phyloP scores from a whole-genome alignment of 495 filamentous ascomycete species.

The Aspergillus sclerotioniger region DNA sequence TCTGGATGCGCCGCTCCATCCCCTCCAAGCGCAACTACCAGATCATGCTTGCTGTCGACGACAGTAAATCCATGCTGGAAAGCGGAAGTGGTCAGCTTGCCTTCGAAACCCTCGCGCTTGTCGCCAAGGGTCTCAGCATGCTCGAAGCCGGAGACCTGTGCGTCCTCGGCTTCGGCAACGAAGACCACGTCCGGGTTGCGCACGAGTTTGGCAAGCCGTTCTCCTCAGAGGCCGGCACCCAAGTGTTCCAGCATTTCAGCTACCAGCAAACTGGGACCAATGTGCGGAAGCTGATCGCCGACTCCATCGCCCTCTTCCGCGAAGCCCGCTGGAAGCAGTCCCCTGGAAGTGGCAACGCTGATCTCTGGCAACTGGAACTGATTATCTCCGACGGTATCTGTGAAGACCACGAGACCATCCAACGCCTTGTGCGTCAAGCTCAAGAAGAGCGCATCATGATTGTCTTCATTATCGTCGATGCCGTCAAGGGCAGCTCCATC shows the following conservation, averaged over 20 bases:
- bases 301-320: constrained; percentile 77
- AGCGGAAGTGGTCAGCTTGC: constrained; percentile 68
- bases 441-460: constrained; percentile 96
- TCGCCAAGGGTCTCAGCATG: constrained; percentile 79
- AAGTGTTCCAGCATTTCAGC: constrained; percentile 78
- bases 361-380: constrained; percentile 95
- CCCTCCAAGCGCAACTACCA: constrained; percentile 94
- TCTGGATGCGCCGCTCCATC: constrained; percentile 94
- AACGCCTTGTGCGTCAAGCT: constrained; percentile 77
- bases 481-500: constrained; percentile 65
- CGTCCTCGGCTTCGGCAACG: constrained; percentile 78
- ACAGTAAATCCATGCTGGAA: constrained; percentile 88
- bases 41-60: constrained; percentile 95
- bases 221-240: constrained; percentile 75
- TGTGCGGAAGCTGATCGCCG: constrained; percentile 70
- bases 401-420: constrained; percentile 81
- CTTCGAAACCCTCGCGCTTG: constrained; percentile 87
- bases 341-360: constrained; percentile 55
- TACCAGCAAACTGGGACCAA: constrained; percentile 85
- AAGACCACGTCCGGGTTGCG: constrained; percentile 75
- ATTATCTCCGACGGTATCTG: constrained; percentile 93
- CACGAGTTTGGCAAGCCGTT: constrained; percentile 86
- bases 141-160: constrained; percentile 90
- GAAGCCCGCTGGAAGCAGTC: constrained; percentile 62
- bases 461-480: constrained; percentile 94